phyloP scores from a whole-genome alignment of 192 early-diverging fungal species.

The Backusella morwellensis region DNA sequence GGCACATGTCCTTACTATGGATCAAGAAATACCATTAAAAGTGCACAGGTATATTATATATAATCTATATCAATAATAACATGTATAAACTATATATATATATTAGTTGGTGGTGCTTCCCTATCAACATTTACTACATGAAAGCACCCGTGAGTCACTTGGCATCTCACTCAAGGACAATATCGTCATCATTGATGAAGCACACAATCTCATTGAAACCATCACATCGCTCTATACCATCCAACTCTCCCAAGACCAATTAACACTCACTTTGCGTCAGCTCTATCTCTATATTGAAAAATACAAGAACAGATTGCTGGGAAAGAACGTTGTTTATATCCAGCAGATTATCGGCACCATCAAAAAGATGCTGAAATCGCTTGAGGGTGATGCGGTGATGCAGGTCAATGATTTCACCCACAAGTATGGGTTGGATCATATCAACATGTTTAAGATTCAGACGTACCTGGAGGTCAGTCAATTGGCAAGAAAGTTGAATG shows the following conservation, averaged over 20 bases:
- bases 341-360: conserved; percentile 67
- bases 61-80: not conserved
- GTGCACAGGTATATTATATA: conserved; percentile 43
- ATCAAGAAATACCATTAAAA: conserved; percentile 51
- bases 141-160: conserved; percentile 68
- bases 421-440: conserved; percentile 65
- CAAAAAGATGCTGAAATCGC: conserved; percentile 41
- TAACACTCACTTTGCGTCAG: conserved; percentile 53
- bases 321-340: conserved; percentile 75
- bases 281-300: conserved; percentile 63
- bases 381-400: conserved; percentile 38
- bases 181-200: conserved; percentile 86
- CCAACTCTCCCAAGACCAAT: conserved; percentile 45
- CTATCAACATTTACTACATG: conserved; percentile 82
- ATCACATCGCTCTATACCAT: conserved; percentile 72
- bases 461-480: conserved; percentile 66
- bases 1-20: conserved; percentile 86
- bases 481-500: conserved; percentile 64
- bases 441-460: conserved; percentile 80
- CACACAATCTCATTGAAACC: conserved; percentile 74
- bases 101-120: conserved; percentile 80
- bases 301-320: conserved; percentile 69
- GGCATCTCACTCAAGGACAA: conserved; percentile 68
- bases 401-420: conserved; percentile 71
- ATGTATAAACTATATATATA: not conserved